Base-by-base conservation (phyloP, 805 yeast genomes). In the Allodekkera sacchari region DNA sequence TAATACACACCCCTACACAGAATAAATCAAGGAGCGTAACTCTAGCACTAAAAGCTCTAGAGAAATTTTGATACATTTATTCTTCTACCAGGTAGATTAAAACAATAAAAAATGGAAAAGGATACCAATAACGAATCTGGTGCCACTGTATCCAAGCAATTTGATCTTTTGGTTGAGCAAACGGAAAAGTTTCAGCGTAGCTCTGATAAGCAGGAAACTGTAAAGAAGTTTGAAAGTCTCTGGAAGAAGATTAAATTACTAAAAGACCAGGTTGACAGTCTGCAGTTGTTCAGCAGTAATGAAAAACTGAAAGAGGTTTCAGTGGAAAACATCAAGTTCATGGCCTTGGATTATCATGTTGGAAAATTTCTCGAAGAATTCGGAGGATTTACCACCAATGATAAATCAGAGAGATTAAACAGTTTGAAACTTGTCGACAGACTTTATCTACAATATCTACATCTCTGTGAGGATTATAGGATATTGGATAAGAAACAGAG, bases 231-330 rank as follows among this genome's bases (percentile, higher is more conserved):
- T 22, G 9, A 22, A 9, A 12, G 14, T 5, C 8, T 22, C 10
- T 13, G 43, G 10, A 32, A 25, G 4, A 28, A 35, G 16, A 34
- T 43, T 6, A 26, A 41, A 10, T 20, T 32, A 6, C 20, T 44
- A 18, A 42, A 68, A 38, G 38, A 43, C 1, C 50, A 61, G 9
- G 61, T 78, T 1, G 57, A 63, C 9, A 55, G 58, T n/a, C 53
- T 76, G 12, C 63, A 74, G 3, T 51, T 85, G 16, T 85, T 83
- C 57, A 80, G 89, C 44, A 55, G 59, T 9, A 84, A 84, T 51
- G 96, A 87, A 50, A 47, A 65, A 1, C 36, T 82, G 3, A 82
- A 75, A 1, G 96, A 87, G 44, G 46, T 87, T 8, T 62, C 69
- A 24, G 79, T 94, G 1, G 50, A 58, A 5, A 74, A 82, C 27